Percentiles rank a stretch among this genome's conserved stretches.
These are phyloP conservation scores for Lentinula sp. DNA, from an alignment of 768 basidiomycete genomes.

Conservation along the genomic window DNA sequence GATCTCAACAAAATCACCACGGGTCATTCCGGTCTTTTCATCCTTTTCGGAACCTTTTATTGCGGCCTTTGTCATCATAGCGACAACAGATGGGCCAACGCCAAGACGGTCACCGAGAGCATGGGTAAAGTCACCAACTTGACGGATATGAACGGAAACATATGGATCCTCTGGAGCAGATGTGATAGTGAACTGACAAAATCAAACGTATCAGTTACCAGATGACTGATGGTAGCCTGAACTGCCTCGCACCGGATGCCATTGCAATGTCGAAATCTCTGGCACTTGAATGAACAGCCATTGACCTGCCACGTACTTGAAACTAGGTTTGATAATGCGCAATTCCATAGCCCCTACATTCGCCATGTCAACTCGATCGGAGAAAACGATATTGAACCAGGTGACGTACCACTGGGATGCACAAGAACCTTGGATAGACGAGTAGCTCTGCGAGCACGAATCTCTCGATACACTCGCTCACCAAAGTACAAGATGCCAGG, in stretches of 20 bases:
- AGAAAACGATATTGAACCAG: slow-evolving; percentile 1
- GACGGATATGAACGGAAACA: slow-evolving; percentile 87
- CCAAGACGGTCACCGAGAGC: slow-evolving; percentile 84
- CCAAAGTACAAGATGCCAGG: slow-evolving; percentile 85
- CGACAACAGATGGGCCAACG: slow-evolving; percentile 70
- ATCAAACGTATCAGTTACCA: slow-evolving; percentile 36
- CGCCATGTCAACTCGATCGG: slow-evolving; percentile 6
- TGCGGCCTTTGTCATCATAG: slow-evolving; percentile 70
- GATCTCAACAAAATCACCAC: slow-evolving; percentile 81
- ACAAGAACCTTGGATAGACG: slow-evolving; percentile 80
- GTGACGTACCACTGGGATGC: slow-evolving; percentile 74
- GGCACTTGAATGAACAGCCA: slow-evolving; percentile 91
- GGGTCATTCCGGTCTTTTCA: slow-evolving; percentile 35
- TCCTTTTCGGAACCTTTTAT: slow-evolving; percentile 73
- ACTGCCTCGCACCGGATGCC: slow-evolving; percentile 79
- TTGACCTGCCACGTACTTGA: slow-evolving; percentile 88
- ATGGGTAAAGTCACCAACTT: slow-evolving; percentile 86
- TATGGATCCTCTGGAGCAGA: slow-evolving; percentile 94
- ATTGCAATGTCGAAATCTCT: slow-evolving; percentile 77
- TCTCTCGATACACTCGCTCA: slow-evolving; percentile 81
- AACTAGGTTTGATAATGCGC: slow-evolving; percentile 84
- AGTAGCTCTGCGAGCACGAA: slow-evolving; percentile 73
- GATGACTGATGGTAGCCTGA: slow-evolving; percentile 33
- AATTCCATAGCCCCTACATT: slow-evolving; percentile 82
- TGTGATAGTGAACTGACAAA: slow-evolving; percentile 80